phyloP scores from a whole-genome alignment of 768 basidiomycete species.

The Exidia glandulosa region DNA sequence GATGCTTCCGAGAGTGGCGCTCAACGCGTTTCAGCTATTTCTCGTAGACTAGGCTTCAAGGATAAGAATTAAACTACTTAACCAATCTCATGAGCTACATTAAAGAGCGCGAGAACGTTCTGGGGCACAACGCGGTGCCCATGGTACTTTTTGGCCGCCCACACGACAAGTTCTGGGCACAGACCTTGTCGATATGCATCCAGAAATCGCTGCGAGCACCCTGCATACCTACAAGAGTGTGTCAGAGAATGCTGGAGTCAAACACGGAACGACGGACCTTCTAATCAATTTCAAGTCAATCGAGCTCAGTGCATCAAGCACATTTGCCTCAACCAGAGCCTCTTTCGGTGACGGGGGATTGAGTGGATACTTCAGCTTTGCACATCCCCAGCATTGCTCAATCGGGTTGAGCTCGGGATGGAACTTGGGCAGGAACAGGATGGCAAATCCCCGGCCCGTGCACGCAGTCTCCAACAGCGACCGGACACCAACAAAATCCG shows the following conservation, averaged over 20 bases:
- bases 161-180: constrained; percentile 3
- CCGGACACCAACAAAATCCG: constrained; percentile 27
- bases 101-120: background rate
- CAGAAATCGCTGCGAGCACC: constrained; percentile 6
- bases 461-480: constrained; percentile 21
- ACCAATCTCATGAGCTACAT: no score
- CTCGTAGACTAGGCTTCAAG: no score
- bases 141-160: constrained; percentile 9
- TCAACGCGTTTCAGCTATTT: no score
- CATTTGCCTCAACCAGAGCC: constrained; percentile 10
- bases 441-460: constrained; percentile 14
- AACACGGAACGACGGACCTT: no score
- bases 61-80: no score
- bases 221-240: constrained; percentile 4
- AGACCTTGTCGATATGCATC: constrained; percentile 10
- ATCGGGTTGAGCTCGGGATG: constrained; percentile 29
- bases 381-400: constrained; percentile 25
- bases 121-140: constrained; percentile 4
- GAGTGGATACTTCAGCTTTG: constrained; percentile 18
- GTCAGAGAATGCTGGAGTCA: no score
- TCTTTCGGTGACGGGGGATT: constrained; percentile 9
- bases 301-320: constrained; percentile 5
- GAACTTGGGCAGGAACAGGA: constrained; percentile 25
- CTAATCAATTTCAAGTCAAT: no score
- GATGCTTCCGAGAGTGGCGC: no score